Evolutionary conservation across 768 basidiomycete species (phyloP), one percentile per base, ranked within the genome.

Genomic region (Terana coerulea): DNA sequence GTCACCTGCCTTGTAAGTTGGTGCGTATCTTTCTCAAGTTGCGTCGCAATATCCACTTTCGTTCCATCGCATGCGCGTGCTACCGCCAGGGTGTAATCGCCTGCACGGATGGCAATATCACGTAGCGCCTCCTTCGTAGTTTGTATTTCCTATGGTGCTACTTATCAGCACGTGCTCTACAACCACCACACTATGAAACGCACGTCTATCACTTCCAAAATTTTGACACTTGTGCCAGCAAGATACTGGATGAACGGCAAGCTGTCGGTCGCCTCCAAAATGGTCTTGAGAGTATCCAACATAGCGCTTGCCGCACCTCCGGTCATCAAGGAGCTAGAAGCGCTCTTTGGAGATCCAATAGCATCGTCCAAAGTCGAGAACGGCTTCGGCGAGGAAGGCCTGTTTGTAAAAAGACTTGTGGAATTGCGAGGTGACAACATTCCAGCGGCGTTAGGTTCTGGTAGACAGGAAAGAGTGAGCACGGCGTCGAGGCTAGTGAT

Each of bases 191-290:
- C n/a, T 19, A 21, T 19, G 15, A 4, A 24, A 46, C 45, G 17
- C n/a, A 46, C 30, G 19, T 46, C 45, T n/a, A 24, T 34, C 19
- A 46, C 7, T n/a, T 46, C 31, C 8, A 46, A 21, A 21, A 46
- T 46, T 31, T 46, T 46, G 30, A 46, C 31, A 1, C 30, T 21
- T 5, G 24, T 21, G 7, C 45, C 29, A 7, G 45, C 45, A 11
- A 46, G 21, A 19, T 46, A 46, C 30, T 46, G 31, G 3, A 46
- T 22, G n/a, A 29, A 46, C n/a, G 45, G 45, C 1, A 46, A n/a
- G 3, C 30, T 46, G 45, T 46, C 45, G 31, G 34, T 22, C 3
- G 45, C 45, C 45, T 46, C 45, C 9, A 46, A 22, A 3, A 46
- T 33, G 29, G 31, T 31, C 24, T 44, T 46, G 19, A 46, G 45